Conservation (phyloP, 1,284 basidiomycete genomes). For the Moniliophthora roreri region DNA sequence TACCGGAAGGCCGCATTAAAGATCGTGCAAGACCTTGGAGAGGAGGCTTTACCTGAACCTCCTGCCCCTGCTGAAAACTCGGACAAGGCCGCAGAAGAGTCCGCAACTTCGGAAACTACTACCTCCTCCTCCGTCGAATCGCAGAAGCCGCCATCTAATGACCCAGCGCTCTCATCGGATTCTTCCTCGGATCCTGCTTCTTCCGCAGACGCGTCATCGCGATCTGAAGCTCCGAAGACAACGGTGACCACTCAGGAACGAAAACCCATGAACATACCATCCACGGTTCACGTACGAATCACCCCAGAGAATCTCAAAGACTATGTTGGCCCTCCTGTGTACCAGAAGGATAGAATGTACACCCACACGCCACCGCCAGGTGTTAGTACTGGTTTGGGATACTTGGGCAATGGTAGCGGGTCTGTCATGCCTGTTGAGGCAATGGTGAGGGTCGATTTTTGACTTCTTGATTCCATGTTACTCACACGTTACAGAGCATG, state of each 20-base stretch:
- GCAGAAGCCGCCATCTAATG: slow-evolving; percentile 30
- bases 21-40: slow-evolving; percentile 91
- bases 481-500: slow-evolving; percentile 62
- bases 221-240: slow-evolving; percentile 22
- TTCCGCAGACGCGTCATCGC: background rate
- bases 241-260: slow-evolving; percentile 78
- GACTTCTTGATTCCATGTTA: background rate
- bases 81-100: slow-evolving; percentile 7
- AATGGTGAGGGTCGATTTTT: slow-evolving; percentile 50
- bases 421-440: slow-evolving; percentile 98
- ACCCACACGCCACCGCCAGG: slow-evolving; percentile 81
- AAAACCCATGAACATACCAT: slow-evolving; percentile 82
- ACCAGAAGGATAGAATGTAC: slow-evolving; percentile 95
- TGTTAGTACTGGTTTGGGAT: slow-evolving; percentile 93
- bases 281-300: slow-evolving; percentile 78
- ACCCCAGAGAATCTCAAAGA: slow-evolving; percentile 89
- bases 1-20: slow-evolving; percentile 96
- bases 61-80: slow-evolving; percentile 18
- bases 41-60: slow-evolving; percentile 83
- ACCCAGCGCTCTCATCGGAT: slow-evolving; percentile 14
- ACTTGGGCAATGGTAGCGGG: slow-evolving; percentile 94
- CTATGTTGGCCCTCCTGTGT: slow-evolving; percentile 95
- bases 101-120: slow-evolving; percentile 11
- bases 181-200: slow-evolving; percentile 13
- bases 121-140: slow-evolving; percentile 36